These are phyloP conservation scores for Sporothrix euskadiensis DNA, from an alignment of 2,329 filamentous ascomycete genomes.

Conservation along the genomic window DNA sequence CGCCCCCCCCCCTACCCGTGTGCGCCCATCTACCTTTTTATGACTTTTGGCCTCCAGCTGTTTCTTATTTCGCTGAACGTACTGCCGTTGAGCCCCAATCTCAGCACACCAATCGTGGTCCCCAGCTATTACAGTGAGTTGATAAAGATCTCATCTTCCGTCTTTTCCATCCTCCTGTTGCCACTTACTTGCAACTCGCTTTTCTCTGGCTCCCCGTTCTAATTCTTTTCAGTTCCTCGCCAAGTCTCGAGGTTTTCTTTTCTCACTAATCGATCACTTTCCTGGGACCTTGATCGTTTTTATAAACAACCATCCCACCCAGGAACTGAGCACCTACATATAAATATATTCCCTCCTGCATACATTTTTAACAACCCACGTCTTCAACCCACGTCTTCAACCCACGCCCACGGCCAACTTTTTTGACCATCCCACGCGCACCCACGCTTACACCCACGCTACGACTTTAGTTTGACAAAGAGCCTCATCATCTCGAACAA, in stretches of 20 bases:
- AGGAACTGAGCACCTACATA: constrained; percentile 13
- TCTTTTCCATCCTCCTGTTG: constrained; percentile 2
- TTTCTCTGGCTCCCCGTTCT: neutral
- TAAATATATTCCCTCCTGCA: constrained; percentile 25
- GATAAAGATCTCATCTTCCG: constrained; percentile 28
- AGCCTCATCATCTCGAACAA: constrained; percentile 28
- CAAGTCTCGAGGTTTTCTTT: neutral
- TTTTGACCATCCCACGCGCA: constrained; percentile 28
- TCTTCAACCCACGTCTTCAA: constrained; percentile 25
- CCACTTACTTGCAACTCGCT: neutral
- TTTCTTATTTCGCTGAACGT: constrained; percentile 15
- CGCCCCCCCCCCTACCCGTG: neutral
- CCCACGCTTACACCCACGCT: constrained; percentile 31
- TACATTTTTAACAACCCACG: constrained; percentile 24
- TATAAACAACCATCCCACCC: constrained; percentile 28
- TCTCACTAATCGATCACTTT: neutral
- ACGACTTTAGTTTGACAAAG: constrained; percentile 26
- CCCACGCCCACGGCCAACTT: constrained; percentile 26
- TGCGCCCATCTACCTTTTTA: neutral
- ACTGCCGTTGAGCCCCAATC: constrained; percentile 4
- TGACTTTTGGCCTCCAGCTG: neutral
- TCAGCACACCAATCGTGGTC: neutral
- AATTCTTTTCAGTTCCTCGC: neutral
- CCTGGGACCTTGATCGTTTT: neutral
- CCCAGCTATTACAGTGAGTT: constrained; percentile 10